Percentiles rank a stretch among this genome's conserved stretches.
phyloP scores from a whole-genome alignment of 345 rosid genomes.

The Mercurialis annua region DNA sequence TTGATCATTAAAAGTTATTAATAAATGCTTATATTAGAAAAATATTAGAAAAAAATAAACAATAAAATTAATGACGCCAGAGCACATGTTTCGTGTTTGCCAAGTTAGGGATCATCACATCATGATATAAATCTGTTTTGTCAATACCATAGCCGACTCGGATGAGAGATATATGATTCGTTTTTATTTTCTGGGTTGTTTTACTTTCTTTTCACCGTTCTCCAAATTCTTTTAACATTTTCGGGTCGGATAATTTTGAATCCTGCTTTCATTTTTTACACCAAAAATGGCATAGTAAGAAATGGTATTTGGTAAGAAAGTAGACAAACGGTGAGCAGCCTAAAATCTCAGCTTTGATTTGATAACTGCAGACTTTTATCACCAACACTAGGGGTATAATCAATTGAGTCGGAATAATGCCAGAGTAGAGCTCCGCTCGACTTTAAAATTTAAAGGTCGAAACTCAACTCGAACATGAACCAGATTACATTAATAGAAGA shows the following conservation, averaged over 20 bases:
- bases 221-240: background rate
- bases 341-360: too few species aligned
- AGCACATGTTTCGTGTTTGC: background rate
- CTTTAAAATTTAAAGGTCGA: too few species aligned
- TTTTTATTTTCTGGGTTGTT: background rate
- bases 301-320: background rate
- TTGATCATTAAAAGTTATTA: too few species aligned
- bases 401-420: too few species aligned
- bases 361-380: too few species aligned
- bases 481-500: too few species aligned
- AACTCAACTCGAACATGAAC: too few species aligned
- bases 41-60: background rate
- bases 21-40: background rate
- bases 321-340: background rate
- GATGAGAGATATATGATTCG: background rate
- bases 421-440: too few species aligned
- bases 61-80: background rate
- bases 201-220: background rate
- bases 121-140: background rate
- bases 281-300: background rate
- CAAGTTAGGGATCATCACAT: constrained; percentile 6
- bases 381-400: too few species aligned
- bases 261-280: background rate
- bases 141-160: background rate
- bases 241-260: background rate